These are phyloP conservation scores for Dothistroma pini DNA, from an alignment of 2,329 filamentous ascomycete genomes.

Conservation along the genomic window DNA sequence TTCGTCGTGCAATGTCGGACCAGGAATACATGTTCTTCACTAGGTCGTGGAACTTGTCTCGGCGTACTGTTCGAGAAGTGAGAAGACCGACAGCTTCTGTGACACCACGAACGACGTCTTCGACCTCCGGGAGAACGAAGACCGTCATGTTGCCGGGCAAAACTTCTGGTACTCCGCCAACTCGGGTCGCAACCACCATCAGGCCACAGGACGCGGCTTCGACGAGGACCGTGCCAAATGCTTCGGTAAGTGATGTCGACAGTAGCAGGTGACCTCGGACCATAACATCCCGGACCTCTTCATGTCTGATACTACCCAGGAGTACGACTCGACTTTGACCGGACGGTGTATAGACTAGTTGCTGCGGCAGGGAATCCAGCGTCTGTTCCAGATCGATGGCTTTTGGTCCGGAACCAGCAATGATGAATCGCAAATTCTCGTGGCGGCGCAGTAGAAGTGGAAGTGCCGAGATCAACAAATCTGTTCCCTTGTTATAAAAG, in stretches of 20 bases:
- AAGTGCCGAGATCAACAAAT: constrained; percentile 93
- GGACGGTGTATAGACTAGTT: constrained; percentile 39
- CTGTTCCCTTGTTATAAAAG: constrained; percentile 98
- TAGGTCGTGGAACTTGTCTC: constrained; percentile 92
- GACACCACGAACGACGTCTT: constrained; percentile 87
- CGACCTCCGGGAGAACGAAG: constrained; percentile 94
- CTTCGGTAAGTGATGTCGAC: constrained; percentile 90
- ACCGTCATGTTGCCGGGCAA: constrained; percentile 95
- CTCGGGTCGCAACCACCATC: constrained; percentile 94
- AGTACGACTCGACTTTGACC: constrained; percentile 91
- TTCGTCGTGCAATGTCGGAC: constrained; percentile 90
- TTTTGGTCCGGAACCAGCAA: constrained; percentile 92
- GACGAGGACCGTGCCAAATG: constrained; percentile 96
- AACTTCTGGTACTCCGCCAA: constrained; percentile 95
- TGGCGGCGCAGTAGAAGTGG: constrained; percentile 86
- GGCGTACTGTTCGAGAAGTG: constrained; percentile 68
- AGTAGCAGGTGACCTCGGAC: constrained; percentile 94
- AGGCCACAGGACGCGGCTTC: constrained; percentile 94
- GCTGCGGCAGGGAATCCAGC: constrained; percentile 60
- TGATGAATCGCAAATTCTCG: constrained; percentile 93
- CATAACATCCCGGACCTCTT: constrained; percentile 97
- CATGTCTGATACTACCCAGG: constrained; percentile 86
- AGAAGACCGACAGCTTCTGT: constrained; percentile 83
- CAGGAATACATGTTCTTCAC: constrained; percentile 99
- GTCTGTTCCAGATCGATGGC: constrained; percentile 98